phyloP scores from a whole-genome alignment of 1,284 basidiomycete species.

The Ustilago hordei region DNA sequence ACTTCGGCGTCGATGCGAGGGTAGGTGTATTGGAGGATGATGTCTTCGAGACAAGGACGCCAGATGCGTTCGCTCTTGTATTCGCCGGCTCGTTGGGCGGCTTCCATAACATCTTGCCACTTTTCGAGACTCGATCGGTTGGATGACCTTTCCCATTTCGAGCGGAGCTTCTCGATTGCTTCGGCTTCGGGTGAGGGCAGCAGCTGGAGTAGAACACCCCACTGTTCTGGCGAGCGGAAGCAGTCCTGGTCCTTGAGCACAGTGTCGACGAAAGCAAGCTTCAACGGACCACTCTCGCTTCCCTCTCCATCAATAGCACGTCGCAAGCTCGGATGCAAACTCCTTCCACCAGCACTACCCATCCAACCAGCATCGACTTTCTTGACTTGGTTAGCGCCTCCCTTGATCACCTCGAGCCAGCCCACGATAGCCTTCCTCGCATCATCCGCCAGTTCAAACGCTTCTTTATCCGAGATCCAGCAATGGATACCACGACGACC shows the following conservation, averaged over 20 bases:
- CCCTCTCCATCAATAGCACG: constrained; percentile 69
- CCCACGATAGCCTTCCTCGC: constrained; percentile 86
- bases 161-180: constrained; percentile 71
- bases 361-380: constrained; percentile 77
- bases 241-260: constrained; percentile 88
- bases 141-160: constrained; percentile 76
- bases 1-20: constrained; percentile 97
- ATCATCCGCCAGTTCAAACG: constrained; percentile 90
- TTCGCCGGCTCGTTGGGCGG: constrained; percentile 65
- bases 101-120: constrained; percentile 77
- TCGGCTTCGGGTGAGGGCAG: constrained; percentile 73
- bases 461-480: constrained; percentile 93
- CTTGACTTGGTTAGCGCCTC: constrained; percentile 82
- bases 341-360: constrained; percentile 75
- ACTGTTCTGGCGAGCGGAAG: constrained; percentile 80
- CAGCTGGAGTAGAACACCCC: constrained; percentile 80
- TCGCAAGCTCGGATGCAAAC: constrained; percentile 63
- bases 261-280: constrained; percentile 76
- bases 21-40: constrained; percentile 94
- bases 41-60: constrained; percentile 76
- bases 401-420: constrained; percentile 86
- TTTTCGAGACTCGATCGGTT: constrained; percentile 76
- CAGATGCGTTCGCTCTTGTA: constrained; percentile 56
- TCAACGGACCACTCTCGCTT: constrained; percentile 72
- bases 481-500: constrained; percentile 97